Evolutionary conservation across 2,329 filamentous ascomycete species (phyloP).

Genomic region (Epichloe sylvatica): DNA sequence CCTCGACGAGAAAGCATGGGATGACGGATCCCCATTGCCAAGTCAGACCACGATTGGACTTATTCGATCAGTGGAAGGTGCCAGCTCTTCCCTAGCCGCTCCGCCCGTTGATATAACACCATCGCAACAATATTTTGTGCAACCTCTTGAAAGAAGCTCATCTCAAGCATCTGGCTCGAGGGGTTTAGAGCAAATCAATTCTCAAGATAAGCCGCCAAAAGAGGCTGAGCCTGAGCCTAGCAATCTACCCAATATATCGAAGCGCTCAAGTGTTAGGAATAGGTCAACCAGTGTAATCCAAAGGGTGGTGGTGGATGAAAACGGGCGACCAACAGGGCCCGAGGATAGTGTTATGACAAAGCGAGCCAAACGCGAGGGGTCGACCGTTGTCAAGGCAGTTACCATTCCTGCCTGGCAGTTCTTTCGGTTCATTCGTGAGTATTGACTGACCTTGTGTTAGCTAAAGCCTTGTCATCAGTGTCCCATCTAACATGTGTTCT

Average conservation of each 20-base stretch:
- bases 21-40: slow-evolving; percentile 13
- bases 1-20: slow-evolving; percentile 14
- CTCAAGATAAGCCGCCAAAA: not conserved
- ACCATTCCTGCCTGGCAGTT: slow-evolving; percentile 97
- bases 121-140: slow-evolving; percentile 4
- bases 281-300: slow-evolving; percentile 49
- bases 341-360: slow-evolving; percentile 29
- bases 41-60: slow-evolving; percentile 21
- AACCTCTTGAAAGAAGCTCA: not conserved
- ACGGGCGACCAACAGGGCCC: slow-evolving; percentile 29
- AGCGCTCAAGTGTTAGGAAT: slow-evolving; percentile 21
- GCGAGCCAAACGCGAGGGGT: slow-evolving; percentile 30
- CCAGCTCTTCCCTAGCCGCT: slow-evolving; percentile 22
- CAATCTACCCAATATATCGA: slow-evolving; percentile 1
- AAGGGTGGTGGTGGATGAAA: slow-evolving; percentile 39
- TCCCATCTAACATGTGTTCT: not conserved
- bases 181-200: not conserved
- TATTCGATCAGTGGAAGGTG: slow-evolving; percentile 19
- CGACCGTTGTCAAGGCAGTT: slow-evolving; percentile 58
- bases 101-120: slow-evolving; percentile 19
- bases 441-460: slow-evolving; percentile 3
- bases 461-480: not conserved
- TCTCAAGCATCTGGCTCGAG: not conserved
- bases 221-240: not conserved
- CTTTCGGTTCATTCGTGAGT: slow-evolving; percentile 78